These are phyloP conservation scores for Gossypium turneri DNA, from an alignment of 345 rosid genomes.

Conservation along the genomic window DNA sequence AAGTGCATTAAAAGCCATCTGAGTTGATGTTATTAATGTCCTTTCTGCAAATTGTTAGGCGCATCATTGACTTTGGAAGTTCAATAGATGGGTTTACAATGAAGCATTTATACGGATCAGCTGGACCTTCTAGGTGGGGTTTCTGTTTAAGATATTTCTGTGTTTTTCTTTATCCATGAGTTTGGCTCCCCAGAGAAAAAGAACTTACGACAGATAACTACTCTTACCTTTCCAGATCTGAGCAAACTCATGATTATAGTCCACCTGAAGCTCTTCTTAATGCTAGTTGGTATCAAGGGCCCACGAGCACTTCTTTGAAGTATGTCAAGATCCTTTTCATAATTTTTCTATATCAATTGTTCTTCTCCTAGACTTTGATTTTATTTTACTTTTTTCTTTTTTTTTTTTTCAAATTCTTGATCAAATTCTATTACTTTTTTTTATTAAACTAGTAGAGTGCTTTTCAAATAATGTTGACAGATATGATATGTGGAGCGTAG, in stretches of 20 bases:
- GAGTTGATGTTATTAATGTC: not conserved
- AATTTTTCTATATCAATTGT: slow-evolving; percentile 2
- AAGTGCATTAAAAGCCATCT: not conserved
- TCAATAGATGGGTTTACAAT: slow-evolving; percentile 79
- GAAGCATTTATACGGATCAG: slow-evolving; percentile 72
- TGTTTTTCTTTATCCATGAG: not conserved
- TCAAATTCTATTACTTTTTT: not conserved
- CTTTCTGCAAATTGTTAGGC: slow-evolving; percentile 39
- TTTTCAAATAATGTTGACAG: slow-evolving; percentile 31
- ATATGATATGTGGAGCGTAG: slow-evolving; percentile 97
- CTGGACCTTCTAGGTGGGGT: slow-evolving; percentile 87
- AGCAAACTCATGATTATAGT: slow-evolving; percentile 78
- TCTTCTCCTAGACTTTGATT: not conserved
- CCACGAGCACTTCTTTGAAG: slow-evolving; percentile 51
- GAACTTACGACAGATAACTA: not conserved
- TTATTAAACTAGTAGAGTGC: not conserved
- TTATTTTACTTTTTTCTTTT: no score
- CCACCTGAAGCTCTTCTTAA: slow-evolving; percentile 89
- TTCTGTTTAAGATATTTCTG: slow-evolving; percentile 13
- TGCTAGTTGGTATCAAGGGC: slow-evolving; percentile 74
- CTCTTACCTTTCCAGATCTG: slow-evolving; percentile 50
- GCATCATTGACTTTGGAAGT: slow-evolving; percentile 94
- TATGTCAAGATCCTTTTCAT: slow-evolving; percentile 31
- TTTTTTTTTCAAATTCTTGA: not conserved
- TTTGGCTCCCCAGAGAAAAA: not conserved